These are phyloP conservation scores for Pelargonium fulgidum DNA, from an alignment of 441 rosid species.

Conservation along the genomic window DNA sequence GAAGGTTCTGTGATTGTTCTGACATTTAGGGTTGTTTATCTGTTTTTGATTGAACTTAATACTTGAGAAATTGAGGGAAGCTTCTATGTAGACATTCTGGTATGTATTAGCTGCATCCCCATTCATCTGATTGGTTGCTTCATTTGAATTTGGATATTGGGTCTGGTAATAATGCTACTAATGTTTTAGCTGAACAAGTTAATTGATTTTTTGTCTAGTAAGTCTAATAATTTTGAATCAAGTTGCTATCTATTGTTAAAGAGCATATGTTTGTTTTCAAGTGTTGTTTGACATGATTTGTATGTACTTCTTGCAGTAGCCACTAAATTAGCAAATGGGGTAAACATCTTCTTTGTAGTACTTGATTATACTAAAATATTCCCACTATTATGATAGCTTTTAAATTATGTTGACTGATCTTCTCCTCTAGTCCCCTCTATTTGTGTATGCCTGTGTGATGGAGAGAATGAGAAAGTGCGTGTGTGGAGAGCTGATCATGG, in stretches of 20 bases:
- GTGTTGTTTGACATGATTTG: background rate
- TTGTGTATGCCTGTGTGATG: background rate
- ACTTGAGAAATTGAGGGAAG: background rate
- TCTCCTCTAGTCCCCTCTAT: background rate
- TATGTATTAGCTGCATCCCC: background rate
- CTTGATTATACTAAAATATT: background rate
- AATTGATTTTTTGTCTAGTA: too few relatives aligned
- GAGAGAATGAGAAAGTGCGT: background rate
- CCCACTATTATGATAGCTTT: background rate
- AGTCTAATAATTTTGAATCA: too few relatives aligned
- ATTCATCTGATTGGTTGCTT: background rate
- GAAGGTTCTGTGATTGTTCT: background rate
- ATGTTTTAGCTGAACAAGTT: too few relatives aligned
- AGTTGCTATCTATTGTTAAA: too few relatives aligned
- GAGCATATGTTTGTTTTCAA: background rate
- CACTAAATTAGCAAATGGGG: too few relatives aligned
- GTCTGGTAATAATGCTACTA: too few relatives aligned
- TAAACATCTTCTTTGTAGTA: background rate
- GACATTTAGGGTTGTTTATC: background rate
- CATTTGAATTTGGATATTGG: too few relatives aligned
- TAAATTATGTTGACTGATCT: background rate
- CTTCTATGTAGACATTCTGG: too few relatives aligned
- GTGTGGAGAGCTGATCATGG: background rate
- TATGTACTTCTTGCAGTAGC: background rate
- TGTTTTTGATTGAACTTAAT: background rate